Evolutionary conservation across 83 land plant species (phyloP).

Genomic region (Larix sibirica): DNA sequence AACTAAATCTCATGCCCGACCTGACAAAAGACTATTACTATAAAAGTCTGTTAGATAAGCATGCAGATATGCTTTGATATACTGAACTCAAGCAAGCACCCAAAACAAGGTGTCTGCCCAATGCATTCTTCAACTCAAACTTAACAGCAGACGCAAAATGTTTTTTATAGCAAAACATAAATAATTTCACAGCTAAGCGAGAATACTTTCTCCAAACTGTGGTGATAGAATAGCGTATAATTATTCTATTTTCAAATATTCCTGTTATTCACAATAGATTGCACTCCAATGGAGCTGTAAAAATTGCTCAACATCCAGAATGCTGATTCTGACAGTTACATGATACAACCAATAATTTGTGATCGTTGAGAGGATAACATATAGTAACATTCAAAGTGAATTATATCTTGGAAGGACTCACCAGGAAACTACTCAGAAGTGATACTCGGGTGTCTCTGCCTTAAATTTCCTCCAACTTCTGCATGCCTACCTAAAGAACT

Average conservation of each 20-base stretch:
- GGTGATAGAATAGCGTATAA: neutral
- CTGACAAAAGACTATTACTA: neutral
- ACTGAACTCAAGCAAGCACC: neutral
- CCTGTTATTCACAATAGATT: neutral
- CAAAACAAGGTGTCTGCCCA: neutral
- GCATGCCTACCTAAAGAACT: too few species aligned
- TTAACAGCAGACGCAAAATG: neutral
- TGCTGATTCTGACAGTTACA: neutral
- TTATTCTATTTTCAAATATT: neutral
- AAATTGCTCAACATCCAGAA: neutral
- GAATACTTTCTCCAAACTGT: neutral
- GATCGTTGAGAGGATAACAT: neutral
- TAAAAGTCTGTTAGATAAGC: neutral
- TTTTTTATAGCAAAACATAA: neutral
- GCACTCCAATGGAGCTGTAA: neutral
- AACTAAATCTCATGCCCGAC: neutral
- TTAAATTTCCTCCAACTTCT: neutral
- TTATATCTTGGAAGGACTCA: neutral
- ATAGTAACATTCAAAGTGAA: neutral
- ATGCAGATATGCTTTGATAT: neutral
- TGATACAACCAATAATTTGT: neutral
- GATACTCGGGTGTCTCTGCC: neutral
- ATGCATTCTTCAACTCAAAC: neutral
- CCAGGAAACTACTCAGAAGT: neutral
- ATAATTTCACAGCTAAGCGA: neutral